Percentiles rank a stretch among this genome's conserved stretches.
Evolutionary conservation across 805 yeast genomes (phyloP).

Genomic region (Zygosaccharomyces lentus): DNA sequence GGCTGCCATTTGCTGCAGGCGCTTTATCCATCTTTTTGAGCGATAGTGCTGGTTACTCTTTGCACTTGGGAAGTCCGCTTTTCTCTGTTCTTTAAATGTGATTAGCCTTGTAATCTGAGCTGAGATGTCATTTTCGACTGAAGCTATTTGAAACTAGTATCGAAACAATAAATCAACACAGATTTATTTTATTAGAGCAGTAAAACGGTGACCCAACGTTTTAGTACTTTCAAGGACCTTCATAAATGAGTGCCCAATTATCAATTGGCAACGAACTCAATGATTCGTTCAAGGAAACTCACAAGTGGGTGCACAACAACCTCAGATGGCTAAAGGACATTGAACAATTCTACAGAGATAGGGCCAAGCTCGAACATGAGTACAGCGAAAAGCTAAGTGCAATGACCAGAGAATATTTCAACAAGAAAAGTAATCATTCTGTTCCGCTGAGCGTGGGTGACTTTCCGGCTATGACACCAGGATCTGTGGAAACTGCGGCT

Average conservation of each 20-base stretch:
- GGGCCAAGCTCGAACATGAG: slow-evolving; percentile 79
- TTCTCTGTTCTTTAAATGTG: not conserved
- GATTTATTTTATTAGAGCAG: not conserved
- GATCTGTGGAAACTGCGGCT: slow-evolving; percentile 84
- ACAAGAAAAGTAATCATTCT: slow-evolving; percentile 66
- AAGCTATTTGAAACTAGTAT: not conserved
- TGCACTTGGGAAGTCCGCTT: not conserved
- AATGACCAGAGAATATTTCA: slow-evolving; percentile 64
- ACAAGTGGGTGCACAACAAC: slow-evolving; percentile 74
- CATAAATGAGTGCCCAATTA: slow-evolving; percentile 23
- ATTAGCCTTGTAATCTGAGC: not conserved
- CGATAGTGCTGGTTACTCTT: not conserved
- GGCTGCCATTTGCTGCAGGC: not conserved
- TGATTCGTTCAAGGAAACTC: slow-evolving; percentile 74
- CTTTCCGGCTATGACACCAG: slow-evolving; percentile 86
- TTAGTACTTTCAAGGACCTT: not conserved
- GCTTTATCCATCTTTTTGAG: slow-evolving; percentile 2
- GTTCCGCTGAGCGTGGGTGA: slow-evolving; percentile 83
- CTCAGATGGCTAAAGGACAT: slow-evolving; percentile 72
- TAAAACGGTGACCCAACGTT: not conserved
- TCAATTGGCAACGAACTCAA: slow-evolving; percentile 68
- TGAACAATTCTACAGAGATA: slow-evolving; percentile 76
- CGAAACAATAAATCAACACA: not conserved
- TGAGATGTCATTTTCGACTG: not conserved
- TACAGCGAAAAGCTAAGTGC: slow-evolving; percentile 64